A percentile compares a stretch with the other conserved stretches of the same genome.
Evolutionary conservation across 2,329 filamentous ascomycete genomes (phyloP).

Genomic region (Rhinocladiella similis): DNA sequence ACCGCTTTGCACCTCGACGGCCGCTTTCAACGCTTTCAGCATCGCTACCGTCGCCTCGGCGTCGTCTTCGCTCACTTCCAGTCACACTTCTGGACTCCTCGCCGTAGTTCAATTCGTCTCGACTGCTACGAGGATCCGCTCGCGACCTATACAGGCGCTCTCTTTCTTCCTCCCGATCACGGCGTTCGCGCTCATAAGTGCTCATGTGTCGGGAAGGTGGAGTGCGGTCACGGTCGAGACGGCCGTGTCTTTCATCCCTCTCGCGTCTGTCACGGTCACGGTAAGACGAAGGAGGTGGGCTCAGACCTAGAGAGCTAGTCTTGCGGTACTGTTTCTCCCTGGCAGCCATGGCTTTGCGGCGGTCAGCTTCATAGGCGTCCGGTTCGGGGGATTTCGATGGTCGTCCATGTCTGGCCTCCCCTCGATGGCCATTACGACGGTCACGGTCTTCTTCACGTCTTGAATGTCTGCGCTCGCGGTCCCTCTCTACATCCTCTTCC

Average conservation of each 20-base stretch:
- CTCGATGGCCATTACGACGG: slow-evolving; percentile 46
- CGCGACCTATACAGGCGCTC: slow-evolving; percentile 82
- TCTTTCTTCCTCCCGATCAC: slow-evolving; percentile 85
- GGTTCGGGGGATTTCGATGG: slow-evolving; percentile 86
- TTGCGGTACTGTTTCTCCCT: slow-evolving; percentile 93
- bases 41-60: slow-evolving; percentile 72
- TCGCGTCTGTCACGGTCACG: slow-evolving; percentile 43
- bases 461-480: slow-evolving; percentile 54
- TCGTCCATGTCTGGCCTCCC: slow-evolving; percentile 44
- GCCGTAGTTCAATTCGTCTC: slow-evolving; percentile 90
- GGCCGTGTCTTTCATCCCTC: slow-evolving; percentile 35
- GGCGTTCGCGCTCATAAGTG: slow-evolving; percentile 77
- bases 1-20: slow-evolving; percentile 58
- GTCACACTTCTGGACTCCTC: slow-evolving; percentile 62
- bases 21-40: slow-evolving; percentile 61
- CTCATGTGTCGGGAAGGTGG: slow-evolving; percentile 34
- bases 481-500: slow-evolving; percentile 74
- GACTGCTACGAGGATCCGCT: slow-evolving; percentile 74
- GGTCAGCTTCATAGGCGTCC: slow-evolving; percentile 93
- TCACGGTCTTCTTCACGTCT: slow-evolving; percentile 64
- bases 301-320: slow-evolving; percentile 61
- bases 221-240: slow-evolving; percentile 38
- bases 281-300: slow-evolving; percentile 47
- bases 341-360: slow-evolving; percentile 88
- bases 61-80: slow-evolving; percentile 67